phyloP scores from a whole-genome alignment of 2,329 filamentous ascomycete genomes.

The Geoglossum cookeanum region DNA sequence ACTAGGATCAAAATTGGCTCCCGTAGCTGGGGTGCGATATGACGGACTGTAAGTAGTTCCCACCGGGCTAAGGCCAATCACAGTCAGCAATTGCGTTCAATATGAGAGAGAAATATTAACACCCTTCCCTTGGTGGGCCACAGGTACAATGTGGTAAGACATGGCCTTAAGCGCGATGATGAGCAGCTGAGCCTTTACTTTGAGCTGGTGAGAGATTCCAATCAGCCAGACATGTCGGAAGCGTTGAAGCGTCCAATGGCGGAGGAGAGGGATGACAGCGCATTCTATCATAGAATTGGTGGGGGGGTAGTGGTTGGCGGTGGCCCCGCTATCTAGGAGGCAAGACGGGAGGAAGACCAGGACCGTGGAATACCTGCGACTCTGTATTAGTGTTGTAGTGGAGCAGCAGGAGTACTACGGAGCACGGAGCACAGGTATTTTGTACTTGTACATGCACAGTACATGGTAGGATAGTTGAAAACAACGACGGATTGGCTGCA shows the following conservation, averaged over 20 bases:
- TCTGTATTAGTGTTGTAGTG: no score
- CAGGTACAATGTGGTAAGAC: background rate
- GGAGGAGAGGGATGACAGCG: background rate
- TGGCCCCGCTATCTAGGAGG: background rate
- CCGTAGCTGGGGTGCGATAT: constrained; percentile 1
- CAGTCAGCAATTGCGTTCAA: background rate
- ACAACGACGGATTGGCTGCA: background rate
- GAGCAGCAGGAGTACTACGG: no score
- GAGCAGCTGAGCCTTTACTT: background rate
- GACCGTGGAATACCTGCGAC: background rate
- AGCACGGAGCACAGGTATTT: no score
- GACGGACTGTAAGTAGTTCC: constrained; percentile 1
- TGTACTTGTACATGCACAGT: no score
- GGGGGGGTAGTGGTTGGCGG: background rate
- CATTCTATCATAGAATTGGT: background rate
- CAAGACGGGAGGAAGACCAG: background rate
- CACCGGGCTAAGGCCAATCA: background rate
- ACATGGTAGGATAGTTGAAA: no score
- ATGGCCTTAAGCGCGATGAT: background rate
- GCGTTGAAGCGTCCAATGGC: background rate
- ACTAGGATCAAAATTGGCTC: background rate
- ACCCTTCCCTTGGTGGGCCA: background rate
- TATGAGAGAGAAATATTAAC: background rate
- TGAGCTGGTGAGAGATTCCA: background rate
- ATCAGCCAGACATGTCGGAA: background rate